Percentiles rank a stretch among this genome's conserved stretches.
These are phyloP conservation scores for Pistacia atlantica DNA, from an alignment of 345 rosid species.

Conservation along the genomic window DNA sequence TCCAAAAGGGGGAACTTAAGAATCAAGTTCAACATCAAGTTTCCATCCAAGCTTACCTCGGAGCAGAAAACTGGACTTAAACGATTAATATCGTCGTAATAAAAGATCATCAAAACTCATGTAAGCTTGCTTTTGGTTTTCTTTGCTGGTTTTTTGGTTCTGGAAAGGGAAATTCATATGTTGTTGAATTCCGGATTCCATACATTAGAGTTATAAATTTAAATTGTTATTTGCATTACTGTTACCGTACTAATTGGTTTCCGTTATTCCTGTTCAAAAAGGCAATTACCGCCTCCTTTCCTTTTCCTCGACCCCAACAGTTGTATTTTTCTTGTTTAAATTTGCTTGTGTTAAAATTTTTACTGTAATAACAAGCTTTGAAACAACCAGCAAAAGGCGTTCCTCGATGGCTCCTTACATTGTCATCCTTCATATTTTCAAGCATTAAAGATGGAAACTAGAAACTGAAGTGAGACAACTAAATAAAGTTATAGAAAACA, in stretches of 20 bases:
- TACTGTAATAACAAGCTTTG: no score
- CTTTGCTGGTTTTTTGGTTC: not conserved
- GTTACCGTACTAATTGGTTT: not conserved
- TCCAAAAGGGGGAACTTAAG: slow-evolving; percentile 77
- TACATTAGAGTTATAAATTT: slow-evolving; percentile 16
- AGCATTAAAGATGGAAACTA: not conserved
- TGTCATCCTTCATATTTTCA: no score
- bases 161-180: slow-evolving; percentile 14
- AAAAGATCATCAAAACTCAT: slow-evolving; percentile 18
- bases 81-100: slow-evolving; percentile 48
- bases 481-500: no score
- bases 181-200: slow-evolving; percentile 10
- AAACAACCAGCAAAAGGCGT: no score
- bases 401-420: no score
- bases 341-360: no score
- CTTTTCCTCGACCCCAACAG: no score
- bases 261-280: no score
- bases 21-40: slow-evolving; percentile 78
- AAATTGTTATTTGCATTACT: slow-evolving; percentile 7
- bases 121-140: slow-evolving; percentile 20
- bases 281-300: no score
- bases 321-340: no score
- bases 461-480: not conserved
- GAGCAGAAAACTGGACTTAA: slow-evolving; percentile 76
- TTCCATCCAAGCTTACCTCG: slow-evolving; percentile 64